Evolutionary conservation across 2,329 filamentous ascomycete species (phyloP).

Genomic region (Penicillium brasilianum): DNA sequence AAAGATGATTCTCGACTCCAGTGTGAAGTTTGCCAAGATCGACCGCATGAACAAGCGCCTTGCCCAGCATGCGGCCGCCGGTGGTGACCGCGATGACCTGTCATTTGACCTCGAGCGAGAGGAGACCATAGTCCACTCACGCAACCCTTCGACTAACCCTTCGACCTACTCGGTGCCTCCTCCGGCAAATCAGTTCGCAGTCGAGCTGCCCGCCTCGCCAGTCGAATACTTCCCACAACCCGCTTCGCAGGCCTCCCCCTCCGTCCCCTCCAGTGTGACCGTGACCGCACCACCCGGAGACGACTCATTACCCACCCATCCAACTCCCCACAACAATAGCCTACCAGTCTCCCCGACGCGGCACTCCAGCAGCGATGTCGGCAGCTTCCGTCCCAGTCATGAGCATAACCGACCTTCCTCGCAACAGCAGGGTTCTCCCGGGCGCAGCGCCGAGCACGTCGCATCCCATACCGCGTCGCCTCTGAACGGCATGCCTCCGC

Average conservation of each 20-base stretch:
- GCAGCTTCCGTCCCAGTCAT: slow-evolving; percentile 46
- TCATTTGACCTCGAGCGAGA: slow-evolving; percentile 38
- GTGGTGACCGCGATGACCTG: slow-evolving; percentile 34
- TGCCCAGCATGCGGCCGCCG: slow-evolving; percentile 55
- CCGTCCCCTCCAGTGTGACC: slow-evolving; percentile 25
- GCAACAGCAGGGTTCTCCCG: slow-evolving; percentile 38
- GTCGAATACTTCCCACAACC: slow-evolving; percentile 41
- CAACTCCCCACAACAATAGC: slow-evolving; percentile 35
- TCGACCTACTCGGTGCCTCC: slow-evolving; percentile 36
- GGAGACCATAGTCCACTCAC: slow-evolving; percentile 25
- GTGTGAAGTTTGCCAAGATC: slow-evolving; percentile 82
- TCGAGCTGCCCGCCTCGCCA: slow-evolving; percentile 64
- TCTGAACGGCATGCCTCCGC: slow-evolving; percentile 59
- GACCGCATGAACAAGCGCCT: slow-evolving; percentile 74
- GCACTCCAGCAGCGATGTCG: slow-evolving; percentile 34
- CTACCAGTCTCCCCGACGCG: slow-evolving; percentile 32
- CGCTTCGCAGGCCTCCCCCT: slow-evolving; percentile 23
- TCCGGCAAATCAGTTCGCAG: slow-evolving; percentile 54
- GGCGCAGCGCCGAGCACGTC: slow-evolving; percentile 43
- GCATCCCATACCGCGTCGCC: slow-evolving; percentile 26
- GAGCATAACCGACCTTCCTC: slow-evolving; percentile 40
- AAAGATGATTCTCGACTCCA: slow-evolving; percentile 74
- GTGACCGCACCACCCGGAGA: slow-evolving; percentile 37
- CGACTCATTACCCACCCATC: slow-evolving; percentile 36
- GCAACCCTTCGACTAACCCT: slow-evolving; percentile 2